These are phyloP conservation scores for Butyriboletus appendiculatus DNA, from an alignment of 1,284 basidiomycete genomes.

Conservation along the genomic window DNA sequence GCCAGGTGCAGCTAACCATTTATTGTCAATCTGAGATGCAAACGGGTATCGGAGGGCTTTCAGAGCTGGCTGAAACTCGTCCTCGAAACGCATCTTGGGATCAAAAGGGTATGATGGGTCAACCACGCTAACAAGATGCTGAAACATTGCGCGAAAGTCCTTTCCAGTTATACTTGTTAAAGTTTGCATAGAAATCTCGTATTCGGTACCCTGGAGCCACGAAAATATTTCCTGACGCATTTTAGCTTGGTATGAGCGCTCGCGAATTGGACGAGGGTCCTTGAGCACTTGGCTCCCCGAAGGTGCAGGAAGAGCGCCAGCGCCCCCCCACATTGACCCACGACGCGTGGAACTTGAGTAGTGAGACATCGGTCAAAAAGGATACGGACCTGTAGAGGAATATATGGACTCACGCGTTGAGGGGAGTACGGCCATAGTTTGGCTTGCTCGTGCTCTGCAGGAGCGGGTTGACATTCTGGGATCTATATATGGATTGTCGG, in stretches of 20 bases:
- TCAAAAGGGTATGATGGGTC: constrained; percentile 68
- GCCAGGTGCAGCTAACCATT: constrained; percentile 83
- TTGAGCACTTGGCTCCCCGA: constrained; percentile 53
- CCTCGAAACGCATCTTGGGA: constrained; percentile 66
- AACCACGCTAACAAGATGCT: constrained; percentile 70
- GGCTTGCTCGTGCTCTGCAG: constrained; percentile 69
- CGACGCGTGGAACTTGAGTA: constrained; percentile 56
- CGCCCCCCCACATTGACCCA: constrained; percentile 65
- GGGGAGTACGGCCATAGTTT: constrained; percentile 72
- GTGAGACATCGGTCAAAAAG: constrained; percentile 7
- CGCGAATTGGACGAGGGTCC: constrained; percentile 76
- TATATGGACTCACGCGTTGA: constrained; percentile 54
- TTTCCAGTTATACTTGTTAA: constrained; percentile 77
- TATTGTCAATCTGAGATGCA: constrained; percentile 70
- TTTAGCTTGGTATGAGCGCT: constrained; percentile 66
- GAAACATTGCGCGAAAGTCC: constrained; percentile 81
- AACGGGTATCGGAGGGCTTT: constrained; percentile 79
- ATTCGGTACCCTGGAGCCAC: constrained; percentile 64
- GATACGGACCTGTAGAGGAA: constrained; percentile 7
- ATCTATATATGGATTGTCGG: constrained; percentile 64
- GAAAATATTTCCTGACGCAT: constrained; percentile 74
- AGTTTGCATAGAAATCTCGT: constrained; percentile 65
- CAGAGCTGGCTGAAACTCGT: constrained; percentile 75
- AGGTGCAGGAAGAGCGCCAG: constrained; percentile 45
- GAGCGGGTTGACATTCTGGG: constrained; percentile 65